Conservation (phyloP, 1,284 basidiomycete genomes). For the Thelephora terrestris region DNA sequence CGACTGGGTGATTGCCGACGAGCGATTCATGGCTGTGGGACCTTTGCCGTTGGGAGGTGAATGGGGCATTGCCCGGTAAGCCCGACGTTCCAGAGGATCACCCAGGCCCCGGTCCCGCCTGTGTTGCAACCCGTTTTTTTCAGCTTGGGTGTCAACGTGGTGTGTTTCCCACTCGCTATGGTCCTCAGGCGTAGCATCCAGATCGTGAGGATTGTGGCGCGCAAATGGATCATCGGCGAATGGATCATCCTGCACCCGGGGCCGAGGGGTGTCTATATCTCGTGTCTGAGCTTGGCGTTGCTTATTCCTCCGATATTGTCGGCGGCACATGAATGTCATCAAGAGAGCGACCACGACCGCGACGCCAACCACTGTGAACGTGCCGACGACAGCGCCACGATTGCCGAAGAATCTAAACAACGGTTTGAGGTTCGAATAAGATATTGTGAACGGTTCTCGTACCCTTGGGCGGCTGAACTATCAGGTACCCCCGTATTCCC, state of each 20-base stretch:
- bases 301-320: constrained; percentile 24
- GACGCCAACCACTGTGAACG: constrained; percentile 44
- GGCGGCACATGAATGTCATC: constrained; percentile 26
- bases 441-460: neutral
- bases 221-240: neutral
- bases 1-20: too few relatives aligned
- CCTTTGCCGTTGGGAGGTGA: neutral
- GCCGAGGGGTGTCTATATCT: neutral
- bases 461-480: neutral
- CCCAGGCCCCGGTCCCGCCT: neutral
- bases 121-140: neutral
- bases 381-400: constrained; percentile 43
- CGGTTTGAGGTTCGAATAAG: neutral
- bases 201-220: neutral
- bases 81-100: neutral
- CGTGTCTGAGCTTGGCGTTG: neutral
- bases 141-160: neutral
- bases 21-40: neutral
- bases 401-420: constrained; percentile 41
- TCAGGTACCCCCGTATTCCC: neutral
- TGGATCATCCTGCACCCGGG: neutral
- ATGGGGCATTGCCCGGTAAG: neutral
- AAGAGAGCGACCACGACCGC: constrained; percentile 22
- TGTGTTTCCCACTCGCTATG: neutral
- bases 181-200: neutral